Base-by-base conservation (phyloP, 768 basidiomycete genomes). In the Suillus lakei region DNA sequence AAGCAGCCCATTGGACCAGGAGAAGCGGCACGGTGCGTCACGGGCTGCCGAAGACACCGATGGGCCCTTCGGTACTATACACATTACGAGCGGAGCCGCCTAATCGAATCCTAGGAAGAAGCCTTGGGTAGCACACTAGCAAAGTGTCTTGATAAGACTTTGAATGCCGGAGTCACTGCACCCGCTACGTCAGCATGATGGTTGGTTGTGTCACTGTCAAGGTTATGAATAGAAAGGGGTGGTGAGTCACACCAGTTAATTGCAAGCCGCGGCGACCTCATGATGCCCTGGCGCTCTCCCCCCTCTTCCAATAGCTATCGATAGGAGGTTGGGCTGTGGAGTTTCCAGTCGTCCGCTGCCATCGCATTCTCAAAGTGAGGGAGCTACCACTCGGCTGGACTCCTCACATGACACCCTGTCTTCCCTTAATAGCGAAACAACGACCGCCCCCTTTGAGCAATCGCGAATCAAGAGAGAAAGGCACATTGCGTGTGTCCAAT, bases 141-240 rank as follows among this genome's bases (percentile, higher is more conserved):
- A 26, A 18, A 18, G 16, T 58, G 56, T 21, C 10, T 41, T 28
- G 56, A 58, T 39, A 58, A 39, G 36, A 58, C 15, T 13, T 41
- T 59, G 58, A 59, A 59, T 30, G 12, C 58, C 58, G 58, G 39
- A 41, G 26, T n/a, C n/a, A n/a, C n/a, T 41, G 38, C 26, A 39
- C 10, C 58, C 58, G 36, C 55, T 36, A 26, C 23, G 32, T 55
- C n/a, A 55, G n/a, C 2, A 26, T 38, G n/a, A 23, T 38, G 54
- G 21, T 34, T 8, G 43, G 8, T 5, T 53, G 12, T 6, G 26
- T 28, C 26, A 3, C 48, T 26, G 32, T 16, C 56, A 18, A 18
- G 38, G 26, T 41, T 41, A 28, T 59, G 39, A 41, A 59, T 43
- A 59, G 16, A 59, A 59, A 59, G 58, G 39, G 39, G 58, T 18